These are phyloP conservation scores for Hermanozyma aechmeae DNA, from an alignment of 805 yeast genomes.

Conservation along the genomic window DNA sequence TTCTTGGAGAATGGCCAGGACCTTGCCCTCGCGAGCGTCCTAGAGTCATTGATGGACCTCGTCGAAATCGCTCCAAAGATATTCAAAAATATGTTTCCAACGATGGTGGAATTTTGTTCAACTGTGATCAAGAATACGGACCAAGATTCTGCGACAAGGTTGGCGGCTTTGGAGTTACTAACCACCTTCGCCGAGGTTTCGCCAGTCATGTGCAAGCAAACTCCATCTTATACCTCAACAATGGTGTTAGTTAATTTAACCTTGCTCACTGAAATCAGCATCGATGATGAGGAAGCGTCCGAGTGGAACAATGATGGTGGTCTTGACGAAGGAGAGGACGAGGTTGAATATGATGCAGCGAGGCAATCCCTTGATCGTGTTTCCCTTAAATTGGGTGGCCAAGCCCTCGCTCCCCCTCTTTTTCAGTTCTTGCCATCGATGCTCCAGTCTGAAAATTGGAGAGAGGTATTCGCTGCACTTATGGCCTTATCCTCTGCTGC, in stretches of 20 bases:
- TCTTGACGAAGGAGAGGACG: conserved; percentile 67
- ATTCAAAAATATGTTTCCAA: conserved; percentile 84
- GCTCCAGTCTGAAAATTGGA: conserved; percentile 74
- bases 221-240: conserved; percentile 59
- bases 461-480: conserved; percentile 91
- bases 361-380: conserved; percentile 92
- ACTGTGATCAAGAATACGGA: conserved; percentile 75
- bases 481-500: conserved; percentile 97
- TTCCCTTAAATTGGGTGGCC: conserved; percentile 75
- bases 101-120: conserved; percentile 80
- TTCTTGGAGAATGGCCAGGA: conserved; percentile 74
- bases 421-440: conserved; percentile 81
- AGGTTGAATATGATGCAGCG: conserved; percentile 82
- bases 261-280: conserved; percentile 88
- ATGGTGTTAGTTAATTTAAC: conserved; percentile 67
- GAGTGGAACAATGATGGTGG: conserved; percentile 80
- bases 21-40: conserved; percentile 73
- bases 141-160: conserved; percentile 68
- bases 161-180: conserved; percentile 80
- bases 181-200: conserved; percentile 90
- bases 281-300: conserved; percentile 80
- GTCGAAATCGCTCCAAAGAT: conserved; percentile 92
- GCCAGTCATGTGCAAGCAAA: conserved; percentile 88
- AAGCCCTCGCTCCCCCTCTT: conserved; percentile 72
- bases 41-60: conserved; percentile 81